phyloP scores from a whole-genome alignment of 2,329 filamentous ascomycete species.

The Elsinoe arachidis region DNA sequence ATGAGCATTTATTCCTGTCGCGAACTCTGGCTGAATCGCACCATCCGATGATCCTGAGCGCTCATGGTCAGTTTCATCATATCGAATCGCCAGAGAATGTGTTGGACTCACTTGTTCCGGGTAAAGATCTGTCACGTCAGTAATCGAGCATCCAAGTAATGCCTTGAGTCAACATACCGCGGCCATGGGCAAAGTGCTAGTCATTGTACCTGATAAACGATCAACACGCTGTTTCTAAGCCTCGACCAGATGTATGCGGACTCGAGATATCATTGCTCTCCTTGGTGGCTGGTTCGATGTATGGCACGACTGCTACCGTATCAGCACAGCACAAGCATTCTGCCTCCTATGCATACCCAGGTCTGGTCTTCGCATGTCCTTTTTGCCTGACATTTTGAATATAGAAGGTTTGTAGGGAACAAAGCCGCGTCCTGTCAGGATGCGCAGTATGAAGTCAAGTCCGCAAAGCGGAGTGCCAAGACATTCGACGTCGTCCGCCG shows the following conservation, averaged over 20 bases:
- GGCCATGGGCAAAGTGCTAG: conserved; percentile 85
- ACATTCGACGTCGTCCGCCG: background rate
- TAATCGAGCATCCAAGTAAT: conserved; percentile 22
- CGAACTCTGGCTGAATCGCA: background rate
- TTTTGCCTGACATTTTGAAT: conserved; percentile 36
- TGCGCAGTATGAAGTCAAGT: background rate
- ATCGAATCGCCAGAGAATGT: background rate
- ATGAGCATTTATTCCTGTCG: background rate
- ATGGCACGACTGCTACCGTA: conserved; percentile 66
- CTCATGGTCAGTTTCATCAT: background rate
- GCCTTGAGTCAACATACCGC: conserved; percentile 47
- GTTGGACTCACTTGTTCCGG: conserved; percentile 61
- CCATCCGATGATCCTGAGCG: background rate
- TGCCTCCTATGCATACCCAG: conserved; percentile 50
- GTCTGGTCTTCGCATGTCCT: conserved; percentile 67
- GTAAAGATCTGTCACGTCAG: conserved; percentile 62
- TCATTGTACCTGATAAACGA: conserved; percentile 44
- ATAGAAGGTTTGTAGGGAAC: conserved; percentile 32
- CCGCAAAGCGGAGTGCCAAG: background rate
- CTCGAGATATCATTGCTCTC: conserved; percentile 61
- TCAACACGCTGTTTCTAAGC: conserved; percentile 20
- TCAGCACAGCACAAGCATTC: conserved; percentile 11
- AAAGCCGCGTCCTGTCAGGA: conserved; percentile 40
- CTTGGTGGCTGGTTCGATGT: conserved; percentile 63
- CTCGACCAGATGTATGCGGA: conserved; percentile 31